These are phyloP conservation scores for Globisporangium recalcitrans DNA, from an alignment of 352 stramenopile genomes.

Conservation along the genomic window DNA sequence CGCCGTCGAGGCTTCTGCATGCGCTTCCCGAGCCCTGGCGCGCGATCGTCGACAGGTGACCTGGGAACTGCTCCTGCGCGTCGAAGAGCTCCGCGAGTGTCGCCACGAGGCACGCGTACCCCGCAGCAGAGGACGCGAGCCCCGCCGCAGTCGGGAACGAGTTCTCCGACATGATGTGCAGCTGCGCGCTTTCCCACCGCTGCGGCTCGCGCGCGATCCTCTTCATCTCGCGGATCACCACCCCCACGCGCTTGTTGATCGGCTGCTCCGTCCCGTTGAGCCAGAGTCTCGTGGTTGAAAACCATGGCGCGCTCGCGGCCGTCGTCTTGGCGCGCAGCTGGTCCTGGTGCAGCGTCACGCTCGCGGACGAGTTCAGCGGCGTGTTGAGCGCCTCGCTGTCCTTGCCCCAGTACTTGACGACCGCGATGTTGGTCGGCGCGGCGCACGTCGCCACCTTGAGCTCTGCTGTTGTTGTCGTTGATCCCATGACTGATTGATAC, in stretches of 20 bases:
- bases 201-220: slow-evolving; percentile 26
- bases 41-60: slow-evolving; percentile 90
- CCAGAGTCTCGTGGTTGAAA: slow-evolving; percentile 90
- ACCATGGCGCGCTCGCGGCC: slow-evolving; percentile 63
- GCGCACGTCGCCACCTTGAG: slow-evolving; percentile 82
- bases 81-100: slow-evolving; percentile 88
- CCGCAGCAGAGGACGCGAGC: slow-evolving; percentile 95
- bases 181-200: slow-evolving; percentile 24
- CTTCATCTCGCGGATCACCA: slow-evolving; percentile 66
- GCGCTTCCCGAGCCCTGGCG: slow-evolving; percentile 94
- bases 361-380: slow-evolving; percentile 96
- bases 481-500: background rate
- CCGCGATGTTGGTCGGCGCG: slow-evolving; percentile 97
- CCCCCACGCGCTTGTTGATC: slow-evolving; percentile 78
- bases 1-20: slow-evolving; percentile 94
- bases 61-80: slow-evolving; percentile 83
- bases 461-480: background rate
- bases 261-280: slow-evolving; percentile 92
- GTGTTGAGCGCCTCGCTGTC: slow-evolving; percentile 89
- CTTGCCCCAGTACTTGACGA: slow-evolving; percentile 99
- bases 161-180: slow-evolving; percentile 96
- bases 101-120: slow-evolving; percentile 93
- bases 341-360: slow-evolving; percentile 94
- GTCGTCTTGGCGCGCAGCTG: slow-evolving; percentile 95
- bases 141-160: slow-evolving; percentile 98